Percentiles rank a stretch among this genome's conserved stretches.
Evolutionary conservation across 371 early-diverging fungal genomes (phyloP).

Genomic region (Capillidium rhysosporum): DNA sequence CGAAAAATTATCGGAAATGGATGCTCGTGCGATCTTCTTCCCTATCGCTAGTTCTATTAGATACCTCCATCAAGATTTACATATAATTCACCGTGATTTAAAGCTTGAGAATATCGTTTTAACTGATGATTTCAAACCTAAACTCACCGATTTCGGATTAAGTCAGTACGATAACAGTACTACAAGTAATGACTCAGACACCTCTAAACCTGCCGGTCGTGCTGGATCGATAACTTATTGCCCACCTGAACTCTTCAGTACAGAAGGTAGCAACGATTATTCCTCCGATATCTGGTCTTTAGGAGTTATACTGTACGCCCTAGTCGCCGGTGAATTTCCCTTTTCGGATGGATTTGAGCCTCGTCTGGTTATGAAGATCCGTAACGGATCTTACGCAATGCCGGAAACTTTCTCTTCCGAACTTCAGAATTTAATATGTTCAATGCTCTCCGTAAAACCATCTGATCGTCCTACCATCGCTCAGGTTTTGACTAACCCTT

Average conservation of each 20-base stretch:
- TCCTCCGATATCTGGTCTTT: conserved; percentile 59
- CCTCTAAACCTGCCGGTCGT: conserved; percentile 17
- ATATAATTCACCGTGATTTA: conserved; percentile 75
- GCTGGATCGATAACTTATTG: conserved; percentile 53
- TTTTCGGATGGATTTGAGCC: conserved; percentile 17
- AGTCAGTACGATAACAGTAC: conserved; percentile 5
- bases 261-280: conserved; percentile 4
- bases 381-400: not conserved
- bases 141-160: conserved; percentile 82
- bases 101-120: conserved; percentile 83
- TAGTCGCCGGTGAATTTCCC: conserved; percentile 51
- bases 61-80: conserved; percentile 54
- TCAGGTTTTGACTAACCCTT: not conserved
- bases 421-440: not conserved
- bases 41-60: conserved; percentile 48
- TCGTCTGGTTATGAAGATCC: conserved; percentile 1
- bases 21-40: conserved; percentile 28
- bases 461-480: not conserved
- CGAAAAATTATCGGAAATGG: conserved; percentile 16
- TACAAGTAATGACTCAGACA: not conserved
- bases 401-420: not conserved
- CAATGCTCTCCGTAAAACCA: not conserved
- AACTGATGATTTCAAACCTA: conserved; percentile 25
- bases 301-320: conserved; percentile 53
- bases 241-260: conserved; percentile 48